A percentile compares a stretch with the other conserved stretches of the same genome.
phyloP scores from a whole-genome alignment of 2,329 filamentous ascomycete genomes.

The Penicillium italicum region DNA sequence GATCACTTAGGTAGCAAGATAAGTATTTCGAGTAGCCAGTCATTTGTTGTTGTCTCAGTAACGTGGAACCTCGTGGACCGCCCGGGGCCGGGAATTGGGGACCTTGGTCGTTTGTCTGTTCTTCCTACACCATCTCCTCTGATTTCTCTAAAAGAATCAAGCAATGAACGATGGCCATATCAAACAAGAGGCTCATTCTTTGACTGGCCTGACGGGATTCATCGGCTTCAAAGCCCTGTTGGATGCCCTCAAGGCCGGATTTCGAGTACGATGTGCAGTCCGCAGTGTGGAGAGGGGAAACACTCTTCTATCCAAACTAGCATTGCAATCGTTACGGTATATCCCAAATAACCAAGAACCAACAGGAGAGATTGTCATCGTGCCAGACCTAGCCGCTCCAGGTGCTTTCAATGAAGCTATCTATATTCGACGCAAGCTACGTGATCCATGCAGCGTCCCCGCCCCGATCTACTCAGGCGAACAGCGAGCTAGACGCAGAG shows the following conservation, averaged over 20 bases:
- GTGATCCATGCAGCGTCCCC: constrained; percentile 17
- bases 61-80: too few species aligned
- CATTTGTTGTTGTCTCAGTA: too few species aligned
- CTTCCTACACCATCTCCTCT: too few species aligned
- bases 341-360: not conserved
- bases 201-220: too few species aligned
- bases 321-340: not conserved
- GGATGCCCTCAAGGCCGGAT: not conserved
- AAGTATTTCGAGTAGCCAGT: too few species aligned
- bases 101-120: too few species aligned
- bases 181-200: not conserved
- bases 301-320: not conserved
- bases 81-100: too few species aligned
- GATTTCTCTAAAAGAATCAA: not conserved
- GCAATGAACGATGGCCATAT: not conserved
- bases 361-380: not conserved
- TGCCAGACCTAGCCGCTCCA: constrained; percentile 1
- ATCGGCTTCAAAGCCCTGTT: constrained; percentile 3
- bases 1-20: not conserved
- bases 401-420: constrained; percentile 11
- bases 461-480: not conserved
- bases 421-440: constrained; percentile 9
- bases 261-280: not conserved
- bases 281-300: constrained; percentile 2
- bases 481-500: too few species aligned